Conservation (phyloP, 2,329 filamentous ascomycete species). For the Trichoderma arundinaceum region DNA sequence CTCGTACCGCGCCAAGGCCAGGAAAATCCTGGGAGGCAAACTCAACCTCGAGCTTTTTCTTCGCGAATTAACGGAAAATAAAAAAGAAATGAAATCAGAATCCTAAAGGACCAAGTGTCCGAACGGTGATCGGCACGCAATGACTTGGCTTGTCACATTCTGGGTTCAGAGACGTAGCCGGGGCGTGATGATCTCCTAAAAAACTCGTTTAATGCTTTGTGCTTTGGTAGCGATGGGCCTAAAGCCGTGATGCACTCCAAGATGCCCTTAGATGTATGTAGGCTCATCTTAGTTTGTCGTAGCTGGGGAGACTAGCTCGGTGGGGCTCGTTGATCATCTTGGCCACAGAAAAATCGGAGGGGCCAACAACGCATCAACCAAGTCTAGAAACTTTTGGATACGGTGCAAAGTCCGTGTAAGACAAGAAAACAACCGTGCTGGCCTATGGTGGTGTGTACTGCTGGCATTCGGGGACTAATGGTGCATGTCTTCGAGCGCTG, state of each 20-base stretch:
- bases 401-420: not conserved
- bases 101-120: not conserved
- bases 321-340: constrained; percentile 27
- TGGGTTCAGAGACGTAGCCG: not conserved
- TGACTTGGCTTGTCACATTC: constrained; percentile 1
- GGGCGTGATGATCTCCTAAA: not conserved
- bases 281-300: constrained; percentile 20
- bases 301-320: constrained; percentile 15
- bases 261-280: constrained; percentile 1
- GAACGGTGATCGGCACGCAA: constrained; percentile 4
- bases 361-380: not conserved
- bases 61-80: not conserved
- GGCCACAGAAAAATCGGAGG: constrained; percentile 13
- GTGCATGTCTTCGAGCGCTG: not conserved
- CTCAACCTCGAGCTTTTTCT: not conserved
- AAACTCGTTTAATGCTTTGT: constrained; percentile 6
- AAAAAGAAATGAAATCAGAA: not conserved
- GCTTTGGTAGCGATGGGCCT: not conserved
- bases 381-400: not conserved
- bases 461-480: not conserved
- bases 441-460: not conserved
- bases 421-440: not conserved
- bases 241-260: not conserved
- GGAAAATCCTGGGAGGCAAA: constrained; percentile 5
- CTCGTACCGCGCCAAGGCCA: constrained; percentile 41